Evolutionary conservation across 805 yeast species (phyloP), one percentile per base, ranked within the genome.

Genomic region (Ogataea siamensis): DNA sequence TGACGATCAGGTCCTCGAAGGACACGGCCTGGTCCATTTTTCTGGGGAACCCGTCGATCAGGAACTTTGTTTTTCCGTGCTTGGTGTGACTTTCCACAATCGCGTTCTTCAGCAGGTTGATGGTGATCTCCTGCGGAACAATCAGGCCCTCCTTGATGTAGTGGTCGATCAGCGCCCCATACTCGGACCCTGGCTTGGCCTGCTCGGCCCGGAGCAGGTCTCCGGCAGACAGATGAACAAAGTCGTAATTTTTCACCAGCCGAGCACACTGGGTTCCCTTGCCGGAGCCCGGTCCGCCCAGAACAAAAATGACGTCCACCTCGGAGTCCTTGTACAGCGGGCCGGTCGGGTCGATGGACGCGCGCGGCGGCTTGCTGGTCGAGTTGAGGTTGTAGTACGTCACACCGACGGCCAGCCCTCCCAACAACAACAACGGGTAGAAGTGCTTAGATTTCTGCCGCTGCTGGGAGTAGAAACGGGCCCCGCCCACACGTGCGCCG

Each of bases 261-360:
- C 78, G 85, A 21, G 81, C 83, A 68, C 97, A 87, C 64, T 91
- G 99, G 1, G 99, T 91, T 40, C 99, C 98, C 60, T 93, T 93
- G 29, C 99, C 98, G 19, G 95, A 86, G 14, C 98, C 98, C 5
- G 98, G 98, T 3, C 98, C 98, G 29, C 99, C 99, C 21, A 91
- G 75, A 13, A 91, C 96, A 61, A 87, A 91, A 18, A 89, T 73
- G 4, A 91, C 95, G 18, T 85, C 78, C 19, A 85, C 79, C 39
- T 86, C 80, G 26, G 78, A 77, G 2, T 73, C 71, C 7, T 73
- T 64, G 57, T 85, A 85, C 0, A 49, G 34, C 12, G 54, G 52
- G 6, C 46, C 41, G 20, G 46, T 43, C 32, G 66, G 63, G 39
- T 64, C 68, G n/a, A 60, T 36, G 9, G 60, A 53, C 7, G 61